Conservation (phyloP, 495 filamentous ascomycete species). For the Neurospora sp. region DNA sequence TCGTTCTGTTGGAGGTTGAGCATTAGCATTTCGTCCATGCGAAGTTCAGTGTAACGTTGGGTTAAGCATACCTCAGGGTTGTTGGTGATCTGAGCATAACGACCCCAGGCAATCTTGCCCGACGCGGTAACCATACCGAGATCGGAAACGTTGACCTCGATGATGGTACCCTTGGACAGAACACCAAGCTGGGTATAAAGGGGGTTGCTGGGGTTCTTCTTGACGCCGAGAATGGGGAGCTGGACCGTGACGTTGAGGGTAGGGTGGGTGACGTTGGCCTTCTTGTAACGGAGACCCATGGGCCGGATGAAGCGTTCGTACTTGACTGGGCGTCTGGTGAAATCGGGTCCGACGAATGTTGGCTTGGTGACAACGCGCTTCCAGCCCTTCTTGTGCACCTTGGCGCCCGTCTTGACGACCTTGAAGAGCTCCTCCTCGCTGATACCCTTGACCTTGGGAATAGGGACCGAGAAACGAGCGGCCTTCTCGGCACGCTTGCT, state of each 20-base stretch:
- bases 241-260: constrained; percentile 51
- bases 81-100: constrained; percentile 64
- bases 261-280: constrained; percentile 76
- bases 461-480: constrained; percentile 87
- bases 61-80: constrained; percentile 47
- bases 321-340: constrained; percentile 84
- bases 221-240: constrained; percentile 84
- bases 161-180: constrained; percentile 84
- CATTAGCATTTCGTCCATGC: background rate
- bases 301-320: constrained; percentile 61
- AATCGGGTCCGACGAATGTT: constrained; percentile 69
- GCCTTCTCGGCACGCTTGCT: constrained; percentile 70
- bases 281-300: constrained; percentile 86
- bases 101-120: constrained; percentile 81
- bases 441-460: constrained; percentile 91
- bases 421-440: constrained; percentile 98
- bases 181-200: constrained; percentile 91
- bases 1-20: constrained; percentile 18
- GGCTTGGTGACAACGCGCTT: constrained; percentile 84
- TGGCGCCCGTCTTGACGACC: constrained; percentile 84
- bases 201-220: constrained; percentile 96
- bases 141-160: constrained; percentile 94
- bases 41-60: background rate
- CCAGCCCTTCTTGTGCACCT: constrained; percentile 60
- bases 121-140: constrained; percentile 84